These are phyloP conservation scores for Nevesoporus exiguus DNA, from an alignment of 768 basidiomycete species.

Conservation along the genomic window DNA sequence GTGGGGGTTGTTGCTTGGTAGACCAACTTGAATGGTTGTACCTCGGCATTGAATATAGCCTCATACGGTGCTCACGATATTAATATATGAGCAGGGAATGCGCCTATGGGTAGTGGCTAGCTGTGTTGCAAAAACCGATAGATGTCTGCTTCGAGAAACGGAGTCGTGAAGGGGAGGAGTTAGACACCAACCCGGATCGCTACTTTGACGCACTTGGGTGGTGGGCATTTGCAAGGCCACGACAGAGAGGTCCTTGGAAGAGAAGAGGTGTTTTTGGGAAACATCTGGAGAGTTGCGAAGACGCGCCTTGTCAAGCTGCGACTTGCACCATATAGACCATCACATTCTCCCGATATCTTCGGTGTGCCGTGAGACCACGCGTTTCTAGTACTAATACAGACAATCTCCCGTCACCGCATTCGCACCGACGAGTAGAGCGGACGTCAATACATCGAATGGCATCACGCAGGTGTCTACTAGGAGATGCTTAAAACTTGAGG, in stretches of 20 bases:
- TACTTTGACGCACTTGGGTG: conserved; percentile 36
- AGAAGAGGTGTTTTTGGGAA: conserved; percentile 63
- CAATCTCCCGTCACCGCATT: conserved; percentile 4
- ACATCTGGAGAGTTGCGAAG: conserved; percentile 49
- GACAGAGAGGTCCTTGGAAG: conserved; percentile 70
- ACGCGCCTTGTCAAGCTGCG: conserved; percentile 36
- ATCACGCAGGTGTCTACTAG: conserved; percentile 10
- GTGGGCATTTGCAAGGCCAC: conserved; percentile 65
- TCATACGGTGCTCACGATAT: no score
- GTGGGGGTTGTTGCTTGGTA: no score
- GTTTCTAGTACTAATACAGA: conserved; percentile 16
- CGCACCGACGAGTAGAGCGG: background rate
- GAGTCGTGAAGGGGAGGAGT: background rate
- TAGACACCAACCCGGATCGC: background rate
- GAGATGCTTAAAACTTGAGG: conserved; percentile 12
- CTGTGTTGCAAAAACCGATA: no score
- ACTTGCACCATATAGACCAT: background rate
- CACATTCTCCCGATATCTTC: conserved; percentile 1
- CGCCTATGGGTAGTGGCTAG: no score
- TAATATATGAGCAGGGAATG: no score
- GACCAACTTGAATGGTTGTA: no score
- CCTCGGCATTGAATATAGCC: no score
- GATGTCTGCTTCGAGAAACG: no score
- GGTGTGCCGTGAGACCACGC: background rate
- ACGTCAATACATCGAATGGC: conserved; percentile 6